Base-by-base conservation (phyloP, 495 filamentous ascomycete species). In the Eremomyces bilateralis region DNA sequence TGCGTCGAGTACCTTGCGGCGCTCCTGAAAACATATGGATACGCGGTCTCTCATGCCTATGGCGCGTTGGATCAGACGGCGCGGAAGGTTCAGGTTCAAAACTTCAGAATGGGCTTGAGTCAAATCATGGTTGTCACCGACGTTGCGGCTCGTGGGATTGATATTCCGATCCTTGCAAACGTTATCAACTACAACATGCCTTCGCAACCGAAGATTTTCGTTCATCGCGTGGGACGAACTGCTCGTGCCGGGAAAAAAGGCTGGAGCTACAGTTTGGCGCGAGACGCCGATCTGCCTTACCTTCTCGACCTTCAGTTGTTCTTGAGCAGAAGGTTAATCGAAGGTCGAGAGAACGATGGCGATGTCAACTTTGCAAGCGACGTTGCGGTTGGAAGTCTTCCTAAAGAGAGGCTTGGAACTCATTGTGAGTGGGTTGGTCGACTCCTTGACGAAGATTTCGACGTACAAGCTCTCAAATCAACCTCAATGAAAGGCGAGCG, bases 121-220 rank as follows among this genome's bases (percentile, higher is more conserved):
- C 80, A 88, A 44, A 83, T 97, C 30, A 56, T 97, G 1, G 81
- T 97, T n/a, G 84, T 93, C 21, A 99, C 88, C 3, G 88, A 99
- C 53, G 83, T 99, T 21, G 88, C 90, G 10, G 88, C 88, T 8
- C 65, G 88, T 60, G 88, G 88, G 64, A 90, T 99, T 40, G 88
- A 99, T 72, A 92, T 95, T 41, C 88, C 88, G 0, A 62, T 91
- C 21, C 69, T 99, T 8, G 83, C 81, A 27, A 94, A 99, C 49
- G 88, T 95, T 34, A 88, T 99, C 58, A 95, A 99, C 60, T 99
- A 90, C 60, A 82, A 95, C 42, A 95, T 99, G 47, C 88, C 88
- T 2, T 74, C 85, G 3, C 85, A 95, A 45, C 83, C 88, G 17
- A 99, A 99, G 53, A 71, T 95, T 13, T 95, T 85, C 44, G 75